Evolutionary conservation across 768 basidiomycete species (phyloP).

Genomic region (Russula compacta): DNA sequence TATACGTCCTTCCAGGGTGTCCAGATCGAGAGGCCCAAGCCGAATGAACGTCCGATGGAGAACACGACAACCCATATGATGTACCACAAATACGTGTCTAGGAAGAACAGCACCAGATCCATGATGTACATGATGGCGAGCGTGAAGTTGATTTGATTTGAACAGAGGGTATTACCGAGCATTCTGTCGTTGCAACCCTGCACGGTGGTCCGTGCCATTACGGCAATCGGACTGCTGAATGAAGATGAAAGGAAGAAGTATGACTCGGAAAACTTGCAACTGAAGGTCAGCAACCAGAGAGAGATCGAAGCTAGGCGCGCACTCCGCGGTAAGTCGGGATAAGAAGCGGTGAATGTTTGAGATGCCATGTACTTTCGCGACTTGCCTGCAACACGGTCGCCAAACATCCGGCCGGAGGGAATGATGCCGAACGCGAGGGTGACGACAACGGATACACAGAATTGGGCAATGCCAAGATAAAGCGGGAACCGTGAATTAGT

Average conservation of each 20-base stretch:
- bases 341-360: constrained; percentile 98
- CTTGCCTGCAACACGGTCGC: constrained; percentile 95
- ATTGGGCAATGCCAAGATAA: constrained; percentile 89
- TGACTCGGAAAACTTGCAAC: constrained; percentile 94
- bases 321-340: constrained; percentile 63
- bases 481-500: constrained; percentile 62
- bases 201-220: constrained; percentile 94
- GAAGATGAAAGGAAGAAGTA: constrained; percentile 98
- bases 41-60: constrained; percentile 83
- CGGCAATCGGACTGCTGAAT: constrained; percentile 92
- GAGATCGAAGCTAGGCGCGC: constrained; percentile 77
- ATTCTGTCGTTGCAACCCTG: constrained; percentile 81
- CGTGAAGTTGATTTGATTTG: constrained; percentile 89
- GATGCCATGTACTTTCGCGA: constrained; percentile 97
- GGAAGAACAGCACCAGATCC: constrained; percentile 96
- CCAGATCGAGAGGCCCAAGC: constrained; percentile 94
- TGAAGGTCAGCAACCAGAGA: constrained; percentile 88
- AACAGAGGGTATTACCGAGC: constrained; percentile 74
- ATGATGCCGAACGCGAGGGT: constrained; percentile 80
- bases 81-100: constrained; percentile 99
- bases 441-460: constrained; percentile 79
- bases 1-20: constrained; percentile 99
- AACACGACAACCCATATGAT: constrained; percentile 98
- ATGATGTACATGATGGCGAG: constrained; percentile 98
- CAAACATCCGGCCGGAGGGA: constrained; percentile 97